These are phyloP conservation scores for Trichoderma brevicompactum DNA, from an alignment of 2,329 filamentous ascomycete species.

Conservation along the genomic window DNA sequence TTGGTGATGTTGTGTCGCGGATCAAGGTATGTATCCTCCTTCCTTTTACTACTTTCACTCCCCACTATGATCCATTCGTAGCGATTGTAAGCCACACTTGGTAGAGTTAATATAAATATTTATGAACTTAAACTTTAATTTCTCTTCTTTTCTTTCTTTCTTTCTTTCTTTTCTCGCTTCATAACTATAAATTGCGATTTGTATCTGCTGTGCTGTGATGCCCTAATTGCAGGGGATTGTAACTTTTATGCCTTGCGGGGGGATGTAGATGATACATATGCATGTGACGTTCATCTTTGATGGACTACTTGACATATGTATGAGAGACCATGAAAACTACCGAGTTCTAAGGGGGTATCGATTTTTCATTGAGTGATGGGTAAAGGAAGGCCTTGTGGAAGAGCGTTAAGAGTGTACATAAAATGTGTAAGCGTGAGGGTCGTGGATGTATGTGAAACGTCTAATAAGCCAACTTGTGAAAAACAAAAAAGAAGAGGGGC, in stretches of 20 bases:
- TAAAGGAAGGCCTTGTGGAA: background rate
- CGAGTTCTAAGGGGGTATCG: slow-evolving; percentile 37
- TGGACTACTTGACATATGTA: slow-evolving; percentile 20
- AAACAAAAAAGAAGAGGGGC: background rate
- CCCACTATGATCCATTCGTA: background rate
- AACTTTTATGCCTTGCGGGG: background rate
- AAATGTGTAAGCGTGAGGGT: background rate
- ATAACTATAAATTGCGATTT: background rate
- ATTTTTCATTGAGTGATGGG: slow-evolving; percentile 36
- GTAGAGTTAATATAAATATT: background rate
- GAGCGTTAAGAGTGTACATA: background rate
- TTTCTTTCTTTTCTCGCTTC: background rate
- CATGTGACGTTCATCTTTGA: slow-evolving; percentile 3
- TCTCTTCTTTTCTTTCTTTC: background rate
- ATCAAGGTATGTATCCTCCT: slow-evolving; percentile 37
- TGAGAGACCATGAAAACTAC: slow-evolving; percentile 26
- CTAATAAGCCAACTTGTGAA: slow-evolving; percentile 24
- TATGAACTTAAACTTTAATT: background rate
- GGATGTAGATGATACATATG: background rate
- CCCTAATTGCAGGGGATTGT: no score
- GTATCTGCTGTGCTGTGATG: background rate
- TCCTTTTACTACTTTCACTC: background rate
- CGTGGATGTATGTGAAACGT: slow-evolving; percentile 3
- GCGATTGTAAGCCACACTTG: no score
- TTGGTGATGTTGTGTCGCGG: slow-evolving; percentile 29